Evolutionary conservation across 441 rosid genomes (phyloP), one percentile per base, ranked within the genome.

Genomic region (Melastoma candidum): DNA sequence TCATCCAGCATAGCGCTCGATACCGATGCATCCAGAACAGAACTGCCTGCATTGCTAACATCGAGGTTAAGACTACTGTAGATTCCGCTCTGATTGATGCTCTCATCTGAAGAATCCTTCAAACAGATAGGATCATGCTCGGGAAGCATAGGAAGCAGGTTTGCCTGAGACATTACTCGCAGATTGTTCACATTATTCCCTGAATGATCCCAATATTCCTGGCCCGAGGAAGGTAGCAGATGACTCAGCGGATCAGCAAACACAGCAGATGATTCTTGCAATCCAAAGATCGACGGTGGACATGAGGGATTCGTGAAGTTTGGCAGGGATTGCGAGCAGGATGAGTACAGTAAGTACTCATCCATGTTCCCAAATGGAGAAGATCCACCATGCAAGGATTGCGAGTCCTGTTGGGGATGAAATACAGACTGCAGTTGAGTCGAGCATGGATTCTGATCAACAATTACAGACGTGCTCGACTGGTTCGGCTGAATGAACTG

Each of bases 1-100:
- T 83, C 96, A 48, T 87, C 95, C 57, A 94, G 73, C 53, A 86
- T 74, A 52, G 89, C 65, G 74, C 71, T 81, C 12, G 98, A 82
- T 53, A 81, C 83, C 2, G 89, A 78, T 57, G 90, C 90, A 63
- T 84, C 95, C 9, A 86, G 59, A 26, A 76, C 73, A 45, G 77
- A 69, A 67, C 86, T 79, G n/a, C 85, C 83, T 49, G 71, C 84
- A 54, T 73, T 79, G 64, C 90, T 60, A 64, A 60, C 77, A 64
- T 86, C 81, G 29, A 81, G 54, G 47, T 76, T 77, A 64, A 80
- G 74, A 63, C 87, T 79, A 64, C 70, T 72, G 47, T 77, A 79
- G 11, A 73, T 74, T 57, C 86, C 89, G 54, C 87, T 80, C 58
- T 80, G 82, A 55, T 74, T 74, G 54, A 78, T 75, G 67, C 84